Base-by-base conservation (phyloP, 305 asterid species). In the Galium porrigens region DNA sequence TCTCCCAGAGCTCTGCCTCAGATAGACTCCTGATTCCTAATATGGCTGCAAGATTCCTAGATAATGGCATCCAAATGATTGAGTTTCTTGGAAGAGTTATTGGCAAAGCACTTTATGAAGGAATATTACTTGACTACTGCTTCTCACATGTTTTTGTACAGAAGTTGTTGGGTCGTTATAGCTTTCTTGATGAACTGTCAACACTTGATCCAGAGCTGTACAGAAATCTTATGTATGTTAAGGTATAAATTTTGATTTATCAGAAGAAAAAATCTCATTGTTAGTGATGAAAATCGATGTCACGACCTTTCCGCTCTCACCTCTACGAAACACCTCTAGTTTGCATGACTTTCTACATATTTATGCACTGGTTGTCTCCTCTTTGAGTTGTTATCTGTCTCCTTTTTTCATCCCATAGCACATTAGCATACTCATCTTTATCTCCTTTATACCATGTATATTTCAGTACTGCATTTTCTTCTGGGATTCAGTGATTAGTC, bases 41-140 rank as follows among this genome's bases (percentile, higher is more conserved):
- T 79, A 62, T 84, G 54, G 74, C 86, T 66, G 95, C 98, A 69
- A 88, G 89, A 78, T 86, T 72, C 74, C 74, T 88, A 84, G 98
- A 88, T 76, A 86, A 84, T 65, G 94, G 91, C 58, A 75, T 88
- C 71, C 90, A 83, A 67, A 86, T 86, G 95, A 85, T 91, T 71
- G 96, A 88, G 80, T 91, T 88, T 82, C 84, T 91, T 64, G 98
- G 98, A 70, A 82, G 84, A 80, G 80, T 91, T 30, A 91, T 86
- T 70, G 96, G 98, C 62, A 91, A 91, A 81, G 96, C 98, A 65
- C 82, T 91, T 58, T 91, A 91, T 68, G 98, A 91, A 81, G 96
- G 98, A 78, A 85, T 88, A 73, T 73, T 91, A 49, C 90, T 91
- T 34, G 96, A 91, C 70, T 91, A 85, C 71, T 84, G 84, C 71